Evolutionary conservation across 345 rosid species (phyloP).

Genomic region (Acer campestre): DNA sequence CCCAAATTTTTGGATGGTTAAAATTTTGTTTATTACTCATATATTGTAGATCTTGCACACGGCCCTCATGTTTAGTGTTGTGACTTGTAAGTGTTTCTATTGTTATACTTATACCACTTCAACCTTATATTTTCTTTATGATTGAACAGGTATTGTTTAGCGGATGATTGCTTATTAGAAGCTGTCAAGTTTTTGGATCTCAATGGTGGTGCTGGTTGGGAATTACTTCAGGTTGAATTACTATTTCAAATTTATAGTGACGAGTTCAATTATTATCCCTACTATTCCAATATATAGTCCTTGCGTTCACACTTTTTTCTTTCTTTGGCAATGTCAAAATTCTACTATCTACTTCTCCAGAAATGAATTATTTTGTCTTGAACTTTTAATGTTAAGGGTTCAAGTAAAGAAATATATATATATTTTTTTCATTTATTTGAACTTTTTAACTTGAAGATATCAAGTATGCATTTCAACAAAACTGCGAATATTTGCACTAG

Average conservation of each 20-base stretch:
- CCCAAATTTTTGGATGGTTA: background rate
- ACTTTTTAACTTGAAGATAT: background rate
- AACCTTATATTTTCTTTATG: background rate
- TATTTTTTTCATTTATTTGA: too few species aligned
- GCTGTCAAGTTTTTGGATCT: slow-evolving; percentile 88
- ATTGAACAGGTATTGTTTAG: slow-evolving; percentile 78
- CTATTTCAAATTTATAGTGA: background rate
- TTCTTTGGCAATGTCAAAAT: background rate
- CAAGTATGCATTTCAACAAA: background rate
- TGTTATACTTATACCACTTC: background rate
- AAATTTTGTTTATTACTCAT: background rate
- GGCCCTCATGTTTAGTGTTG: background rate
- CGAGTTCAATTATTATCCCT: background rate
- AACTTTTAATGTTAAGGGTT: background rate
- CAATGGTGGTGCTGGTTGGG: slow-evolving; percentile 86
- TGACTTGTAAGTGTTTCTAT: background rate
- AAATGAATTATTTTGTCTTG: too few species aligned
- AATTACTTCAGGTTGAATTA: slow-evolving; percentile 76
- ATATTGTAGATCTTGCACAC: background rate
- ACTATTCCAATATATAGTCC: background rate
- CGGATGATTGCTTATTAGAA: slow-evolving; percentile 80
- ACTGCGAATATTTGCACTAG: too few species aligned
- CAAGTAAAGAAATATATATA: too few species aligned
- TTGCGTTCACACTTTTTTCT: background rate
- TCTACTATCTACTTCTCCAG: background rate